Conservation (phyloP, 495 filamentous ascomycete genomes). For the Podospora comata region DNA sequence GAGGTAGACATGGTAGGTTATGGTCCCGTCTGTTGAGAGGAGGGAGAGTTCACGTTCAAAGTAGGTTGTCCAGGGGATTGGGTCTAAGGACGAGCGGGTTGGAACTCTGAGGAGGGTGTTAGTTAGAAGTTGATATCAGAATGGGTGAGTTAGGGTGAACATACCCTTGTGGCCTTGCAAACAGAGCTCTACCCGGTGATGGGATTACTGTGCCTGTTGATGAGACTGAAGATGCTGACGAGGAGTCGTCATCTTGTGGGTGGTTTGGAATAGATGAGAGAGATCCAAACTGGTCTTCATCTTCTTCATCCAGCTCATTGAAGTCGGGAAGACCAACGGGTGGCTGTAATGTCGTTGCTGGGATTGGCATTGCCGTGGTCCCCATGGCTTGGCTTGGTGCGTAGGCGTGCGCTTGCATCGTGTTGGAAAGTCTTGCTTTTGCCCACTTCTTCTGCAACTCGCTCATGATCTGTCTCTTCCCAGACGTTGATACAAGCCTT, state of each 20-base stretch:
- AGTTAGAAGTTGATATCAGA: conserved; percentile 17
- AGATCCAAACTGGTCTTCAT: conserved; percentile 26
- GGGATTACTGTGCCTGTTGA: conserved; percentile 88
- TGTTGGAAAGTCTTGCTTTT: conserved; percentile 64
- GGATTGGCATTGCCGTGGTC: conserved; percentile 1
- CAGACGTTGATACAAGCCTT: background rate
- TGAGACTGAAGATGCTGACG: conserved; percentile 71
- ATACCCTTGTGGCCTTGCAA: conserved; percentile 65
- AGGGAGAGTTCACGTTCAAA: conserved; percentile 83
- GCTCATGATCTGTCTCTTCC: conserved; percentile 58
- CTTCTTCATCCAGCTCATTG: conserved; percentile 54
- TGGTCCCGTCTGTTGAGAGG: conserved; percentile 20
- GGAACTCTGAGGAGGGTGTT: conserved; percentile 32
- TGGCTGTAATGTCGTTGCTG: background rate
- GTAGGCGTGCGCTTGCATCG: conserved; percentile 15
- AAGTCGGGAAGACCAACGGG: conserved; percentile 40
- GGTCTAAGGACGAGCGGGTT: conserved; percentile 42
- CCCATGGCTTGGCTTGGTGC: conserved; percentile 7
- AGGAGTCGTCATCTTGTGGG: conserved; percentile 67
- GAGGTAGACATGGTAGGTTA: conserved; percentile 82
- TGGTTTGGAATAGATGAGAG: conserved; percentile 34
- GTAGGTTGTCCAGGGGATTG: conserved; percentile 82
- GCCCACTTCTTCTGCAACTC: conserved; percentile 81
- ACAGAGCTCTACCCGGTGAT: conserved; percentile 67
- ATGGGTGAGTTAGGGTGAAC: conserved; percentile 2